Percentiles rank a stretch among this genome's conserved stretches.
These are phyloP conservation scores for Colletotrichum sp. DNA, from an alignment of 2,329 filamentous ascomycete species.

Conservation along the genomic window DNA sequence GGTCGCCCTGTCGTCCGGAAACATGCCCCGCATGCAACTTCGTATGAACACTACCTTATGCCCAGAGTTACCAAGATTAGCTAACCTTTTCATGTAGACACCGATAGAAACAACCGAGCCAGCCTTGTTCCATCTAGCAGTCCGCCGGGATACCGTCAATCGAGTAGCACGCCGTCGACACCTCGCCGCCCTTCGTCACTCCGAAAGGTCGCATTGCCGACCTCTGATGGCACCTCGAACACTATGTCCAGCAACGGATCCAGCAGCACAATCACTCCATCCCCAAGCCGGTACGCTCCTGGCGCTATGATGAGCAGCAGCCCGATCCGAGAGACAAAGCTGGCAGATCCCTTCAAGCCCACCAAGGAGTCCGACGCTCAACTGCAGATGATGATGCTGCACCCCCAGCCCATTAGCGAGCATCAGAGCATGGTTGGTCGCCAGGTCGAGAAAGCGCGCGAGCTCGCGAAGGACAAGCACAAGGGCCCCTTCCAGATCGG, in stretches of 20 bases:
- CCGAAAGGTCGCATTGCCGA: neutral
- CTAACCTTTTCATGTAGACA: neutral
- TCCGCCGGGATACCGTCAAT: neutral
- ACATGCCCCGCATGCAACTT: neutral
- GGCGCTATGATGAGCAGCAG: neutral
- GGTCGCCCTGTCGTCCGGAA: neutral
- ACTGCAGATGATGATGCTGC: neutral
- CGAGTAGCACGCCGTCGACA: neutral
- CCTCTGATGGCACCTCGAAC: neutral
- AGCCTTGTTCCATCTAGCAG: neutral
- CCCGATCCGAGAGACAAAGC: neutral
- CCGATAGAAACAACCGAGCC: conserved; percentile 5
- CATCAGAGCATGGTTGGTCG: neutral
- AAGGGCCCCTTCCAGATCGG: conserved; percentile 1
- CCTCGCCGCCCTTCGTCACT: neutral
- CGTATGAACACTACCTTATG: neutral
- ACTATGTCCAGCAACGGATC: neutral
- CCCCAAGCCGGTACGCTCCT: neutral
- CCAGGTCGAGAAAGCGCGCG: neutral
- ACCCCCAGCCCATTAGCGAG: neutral
- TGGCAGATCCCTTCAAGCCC: neutral
- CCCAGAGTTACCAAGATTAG: too few relatives aligned
- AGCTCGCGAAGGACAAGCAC: neutral
- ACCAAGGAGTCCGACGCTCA: neutral
- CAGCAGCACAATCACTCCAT: neutral